These are phyloP conservation scores for Polyporus arcularius DNA, from an alignment of 768 basidiomycete genomes.

Conservation along the genomic window DNA sequence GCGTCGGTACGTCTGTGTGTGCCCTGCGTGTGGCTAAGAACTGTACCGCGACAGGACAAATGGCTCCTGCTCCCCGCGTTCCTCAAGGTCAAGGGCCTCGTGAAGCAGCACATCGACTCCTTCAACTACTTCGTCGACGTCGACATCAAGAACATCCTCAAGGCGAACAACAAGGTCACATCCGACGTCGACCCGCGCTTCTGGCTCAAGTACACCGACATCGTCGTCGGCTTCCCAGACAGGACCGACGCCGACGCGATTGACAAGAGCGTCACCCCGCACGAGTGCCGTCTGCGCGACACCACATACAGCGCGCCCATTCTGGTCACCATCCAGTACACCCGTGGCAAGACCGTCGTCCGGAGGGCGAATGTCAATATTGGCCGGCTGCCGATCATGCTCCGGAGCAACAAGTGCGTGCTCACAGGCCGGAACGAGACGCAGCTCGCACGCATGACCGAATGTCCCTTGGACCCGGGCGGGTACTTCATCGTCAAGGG, in stretches of 20 bases:
- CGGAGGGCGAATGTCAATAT: constrained; percentile 81
- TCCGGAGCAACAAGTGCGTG: constrained; percentile 93
- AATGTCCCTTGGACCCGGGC: constrained; percentile 98
- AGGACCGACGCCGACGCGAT: constrained; percentile 81
- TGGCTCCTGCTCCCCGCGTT: constrained; percentile 97
- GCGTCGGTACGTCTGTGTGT: constrained; percentile 28
- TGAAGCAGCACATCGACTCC: constrained; percentile 98
- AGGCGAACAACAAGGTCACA: constrained; percentile 89
- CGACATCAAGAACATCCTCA: constrained; percentile 96
- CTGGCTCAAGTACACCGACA: constrained; percentile 96
- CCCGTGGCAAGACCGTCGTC: constrained; percentile 87
- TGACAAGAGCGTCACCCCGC: constrained; percentile 86
- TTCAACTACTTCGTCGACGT: constrained; percentile 99
- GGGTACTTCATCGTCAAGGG: constrained; percentile 99
- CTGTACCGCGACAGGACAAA: constrained; percentile 71
- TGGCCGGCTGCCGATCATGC: constrained; percentile 94
- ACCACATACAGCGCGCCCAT: constrained; percentile 94
- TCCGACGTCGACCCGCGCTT: constrained; percentile 97
- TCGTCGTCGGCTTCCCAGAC: constrained; percentile 89
- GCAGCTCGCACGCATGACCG: constrained; percentile 90
- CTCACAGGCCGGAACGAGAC: constrained; percentile 75
- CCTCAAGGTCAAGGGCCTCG: constrained; percentile 95
- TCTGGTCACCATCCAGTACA: constrained; percentile 93
- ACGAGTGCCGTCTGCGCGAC: constrained; percentile 96
- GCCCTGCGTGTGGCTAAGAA: constrained; percentile 4